Conservation (phyloP, 1,284 basidiomycete species). For the Fomitopsis palustris region DNA sequence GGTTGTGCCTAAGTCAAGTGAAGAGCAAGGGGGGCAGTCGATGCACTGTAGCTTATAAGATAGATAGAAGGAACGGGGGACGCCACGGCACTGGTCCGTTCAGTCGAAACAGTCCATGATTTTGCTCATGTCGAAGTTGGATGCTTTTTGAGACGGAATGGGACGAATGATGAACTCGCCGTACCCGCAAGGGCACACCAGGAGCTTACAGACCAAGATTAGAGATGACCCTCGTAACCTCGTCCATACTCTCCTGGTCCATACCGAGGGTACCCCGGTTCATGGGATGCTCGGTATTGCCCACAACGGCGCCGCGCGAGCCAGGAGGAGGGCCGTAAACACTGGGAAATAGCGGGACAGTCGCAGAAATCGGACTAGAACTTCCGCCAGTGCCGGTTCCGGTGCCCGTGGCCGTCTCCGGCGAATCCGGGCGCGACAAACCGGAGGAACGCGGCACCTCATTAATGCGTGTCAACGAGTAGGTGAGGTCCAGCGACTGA, state of each 20-base stretch:
- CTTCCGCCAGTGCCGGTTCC: constrained; percentile 62
- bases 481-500: constrained; percentile 77
- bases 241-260: constrained; percentile 63
- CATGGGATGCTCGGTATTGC: constrained; percentile 20
- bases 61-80: neutral
- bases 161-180: neutral
- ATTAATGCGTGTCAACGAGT: constrained; percentile 72
- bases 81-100: neutral
- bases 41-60: neutral
- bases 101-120: neutral
- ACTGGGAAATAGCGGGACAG: constrained; percentile 77
- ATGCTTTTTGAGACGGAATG: neutral
- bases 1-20: neutral
- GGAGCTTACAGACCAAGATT: constrained; percentile 61
- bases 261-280: constrained; percentile 43
- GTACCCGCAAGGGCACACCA: neutral
- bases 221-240: constrained; percentile 75
- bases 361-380: constrained; percentile 70
- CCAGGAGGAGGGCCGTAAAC: constrained; percentile 66
- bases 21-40: neutral
- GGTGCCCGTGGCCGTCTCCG: constrained; percentile 58
- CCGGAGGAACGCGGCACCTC: constrained; percentile 51
- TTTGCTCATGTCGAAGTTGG: neutral
- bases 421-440: constrained; percentile 67
- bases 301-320: constrained; percentile 42